Percentiles rank a stretch among this genome's conserved stretches.
phyloP scores from a whole-genome alignment of 1,284 basidiomycete species.

The Garcileccinum viscosum region DNA sequence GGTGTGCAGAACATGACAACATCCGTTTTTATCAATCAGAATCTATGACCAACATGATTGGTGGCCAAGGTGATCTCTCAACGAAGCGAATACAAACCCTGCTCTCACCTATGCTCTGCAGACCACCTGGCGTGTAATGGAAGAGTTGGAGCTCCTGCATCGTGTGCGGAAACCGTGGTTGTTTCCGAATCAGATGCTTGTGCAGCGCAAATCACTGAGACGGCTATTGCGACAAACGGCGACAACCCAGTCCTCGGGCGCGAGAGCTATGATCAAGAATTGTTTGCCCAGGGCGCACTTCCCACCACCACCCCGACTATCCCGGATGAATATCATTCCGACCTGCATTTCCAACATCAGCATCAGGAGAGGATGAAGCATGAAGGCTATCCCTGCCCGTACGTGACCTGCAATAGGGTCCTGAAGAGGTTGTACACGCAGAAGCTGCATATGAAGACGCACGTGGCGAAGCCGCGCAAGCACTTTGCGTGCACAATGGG shows the following conservation, averaged over 20 bases:
- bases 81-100: background rate
- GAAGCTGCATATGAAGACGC: slow-evolving; percentile 8
- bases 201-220: background rate
- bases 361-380: background rate
- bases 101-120: background rate
- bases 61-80: background rate
- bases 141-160: background rate
- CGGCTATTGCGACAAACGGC: background rate
- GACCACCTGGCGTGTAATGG: background rate
- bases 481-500: slow-evolving; percentile 11
- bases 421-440: slow-evolving; percentile 7
- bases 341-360: background rate
- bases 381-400: slow-evolving; percentile 4
- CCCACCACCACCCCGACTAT: background rate
- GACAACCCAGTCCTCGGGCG: background rate
- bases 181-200: background rate
- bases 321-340: background rate
- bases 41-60: background rate
- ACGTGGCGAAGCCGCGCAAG: slow-evolving; percentile 3
- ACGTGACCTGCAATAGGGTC: background rate
- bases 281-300: background rate
- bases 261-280: background rate
- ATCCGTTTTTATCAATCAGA: background rate
- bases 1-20: too few species aligned
- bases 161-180: background rate